A percentile compares a stretch with the other conserved stretches of the same genome.
These are phyloP conservation scores for Phytopythium oedochilum DNA, from an alignment of 352 stramenopile species.

Conservation along the genomic window DNA sequence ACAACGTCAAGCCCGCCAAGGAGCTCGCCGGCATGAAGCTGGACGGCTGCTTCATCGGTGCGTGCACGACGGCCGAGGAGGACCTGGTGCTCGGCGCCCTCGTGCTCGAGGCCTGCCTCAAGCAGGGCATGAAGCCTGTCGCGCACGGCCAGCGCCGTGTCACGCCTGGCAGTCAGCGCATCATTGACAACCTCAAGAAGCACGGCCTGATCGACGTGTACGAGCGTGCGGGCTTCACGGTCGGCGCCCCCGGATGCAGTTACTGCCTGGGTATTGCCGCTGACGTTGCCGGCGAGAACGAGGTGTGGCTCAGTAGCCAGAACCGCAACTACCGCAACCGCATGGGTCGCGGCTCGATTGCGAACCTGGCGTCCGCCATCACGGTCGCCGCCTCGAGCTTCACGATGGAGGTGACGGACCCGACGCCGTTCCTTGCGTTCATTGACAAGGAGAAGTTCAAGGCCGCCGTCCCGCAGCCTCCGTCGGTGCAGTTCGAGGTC, in stretches of 20 bases:
- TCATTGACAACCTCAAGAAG: slow-evolving; percentile 79
- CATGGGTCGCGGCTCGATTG: slow-evolving; percentile 81
- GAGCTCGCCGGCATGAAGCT: slow-evolving; percentile 72
- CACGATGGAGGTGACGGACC: slow-evolving; percentile 75
- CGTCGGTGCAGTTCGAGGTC: slow-evolving; percentile 31
- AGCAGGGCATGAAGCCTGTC: slow-evolving; percentile 57
- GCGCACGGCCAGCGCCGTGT: slow-evolving; percentile 63
- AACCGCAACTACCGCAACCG: slow-evolving; percentile 89
- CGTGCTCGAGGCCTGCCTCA: slow-evolving; percentile 71
- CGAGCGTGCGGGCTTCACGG: slow-evolving; percentile 73
- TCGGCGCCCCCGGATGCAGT: slow-evolving; percentile 73
- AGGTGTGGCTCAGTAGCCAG: slow-evolving; percentile 81
- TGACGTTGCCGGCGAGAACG: slow-evolving; percentile 76
- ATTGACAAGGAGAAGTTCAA: slow-evolving; percentile 74
- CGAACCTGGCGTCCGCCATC: slow-evolving; percentile 74
- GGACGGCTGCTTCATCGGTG: slow-evolving; percentile 84
- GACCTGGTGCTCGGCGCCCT: slow-evolving; percentile 76
- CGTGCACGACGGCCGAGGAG: slow-evolving; percentile 79
- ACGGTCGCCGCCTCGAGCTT: slow-evolving; percentile 83
- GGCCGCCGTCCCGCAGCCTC: slow-evolving; percentile 44
- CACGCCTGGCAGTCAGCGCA: slow-evolving; percentile 71
- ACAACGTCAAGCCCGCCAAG: slow-evolving; percentile 72
- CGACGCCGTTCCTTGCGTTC: slow-evolving; percentile 60
- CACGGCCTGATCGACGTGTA: slow-evolving; percentile 73
- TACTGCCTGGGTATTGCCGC: slow-evolving; percentile 81